Evolutionary conservation across 768 basidiomycete genomes (phyloP), one percentile per base, ranked within the genome.

Genomic region (Boletus huronensis): DNA sequence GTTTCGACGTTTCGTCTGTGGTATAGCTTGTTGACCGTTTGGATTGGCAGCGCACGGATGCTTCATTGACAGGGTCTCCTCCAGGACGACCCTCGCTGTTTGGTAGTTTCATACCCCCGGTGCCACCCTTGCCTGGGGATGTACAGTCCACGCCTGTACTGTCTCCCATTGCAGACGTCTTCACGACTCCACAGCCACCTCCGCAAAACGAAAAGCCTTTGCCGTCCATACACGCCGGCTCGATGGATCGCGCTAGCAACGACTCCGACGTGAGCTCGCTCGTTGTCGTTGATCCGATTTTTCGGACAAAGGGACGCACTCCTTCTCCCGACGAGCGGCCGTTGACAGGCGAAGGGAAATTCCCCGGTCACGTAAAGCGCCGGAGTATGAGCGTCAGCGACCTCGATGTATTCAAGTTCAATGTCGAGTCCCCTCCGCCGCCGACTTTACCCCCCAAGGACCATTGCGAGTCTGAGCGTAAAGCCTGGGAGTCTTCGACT

Each of bases 351-450:
- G 70, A 70, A 10, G 68, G 55, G 42, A 71, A 66, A 60, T 52
- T 64, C 29, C 52, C 68, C 31, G 64, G 68, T 60, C 47, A 70
- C 44, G 68, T 67, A 58, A 84, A 86, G 60, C 80, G 86, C 60
- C 75, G 88, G 55, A 90, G 87, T 64, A 81, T 85, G 80, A 90
- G 88, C 59, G 81, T 87, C 48, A 80, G 85, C 48, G 82, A 87
- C 63, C 77, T 78, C 7, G 87, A 87, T 36, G 60, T 80, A 46
- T 78, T 81, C 66, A 78, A 77, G 57, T 66, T 72, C 3, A 67
- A 74, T 54, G 51, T 72, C 2, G 65, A 74, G 43, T 60, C 75
- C 21, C 67, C 76, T 34, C 62, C 76, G 6, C 58, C 70, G 16
- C 71, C 73, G 45, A 70, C 73, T 6, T 74, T 77, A 25, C 59